phyloP scores from a whole-genome alignment of 1,284 basidiomycete species.

The Tylopilus sp. region DNA sequence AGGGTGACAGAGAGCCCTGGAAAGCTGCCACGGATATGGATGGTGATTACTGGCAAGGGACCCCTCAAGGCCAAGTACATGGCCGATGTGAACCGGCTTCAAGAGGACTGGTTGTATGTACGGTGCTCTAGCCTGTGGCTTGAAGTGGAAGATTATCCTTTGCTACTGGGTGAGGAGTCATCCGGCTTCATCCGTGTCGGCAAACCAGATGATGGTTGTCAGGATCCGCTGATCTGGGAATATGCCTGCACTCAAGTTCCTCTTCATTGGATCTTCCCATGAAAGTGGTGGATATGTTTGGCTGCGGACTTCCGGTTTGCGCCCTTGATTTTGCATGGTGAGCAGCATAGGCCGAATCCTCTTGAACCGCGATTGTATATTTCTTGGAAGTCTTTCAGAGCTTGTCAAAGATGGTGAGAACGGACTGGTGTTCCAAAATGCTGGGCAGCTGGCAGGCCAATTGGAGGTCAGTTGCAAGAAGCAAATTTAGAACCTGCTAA shows the following conservation, averaged over 20 bases:
- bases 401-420: conserved; percentile 83
- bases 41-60: conserved; percentile 93
- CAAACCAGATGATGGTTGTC: conserved; percentile 4
- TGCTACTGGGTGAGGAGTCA: conserved; percentile 60
- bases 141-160: conserved; percentile 83
- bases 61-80: conserved; percentile 76
- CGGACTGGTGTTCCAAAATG: conserved; percentile 74
- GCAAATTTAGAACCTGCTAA: not conserved
- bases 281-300: conserved; percentile 99
- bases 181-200: conserved; percentile 10
- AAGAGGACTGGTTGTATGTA: conserved; percentile 78
- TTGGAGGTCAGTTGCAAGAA: conserved; percentile 51
- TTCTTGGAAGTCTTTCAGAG: conserved; percentile 66
- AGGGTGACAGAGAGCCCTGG: conserved; percentile 22
- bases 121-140: conserved; percentile 84
- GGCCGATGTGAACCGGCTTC: conserved; percentile 51
- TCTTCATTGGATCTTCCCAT: conserved; percentile 94
- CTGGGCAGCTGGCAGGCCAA: conserved; percentile 67
- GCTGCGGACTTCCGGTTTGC: conserved; percentile 90
- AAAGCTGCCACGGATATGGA: conserved; percentile 69
- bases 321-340: conserved; percentile 86
- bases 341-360: conserved; percentile 20
- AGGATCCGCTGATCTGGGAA: conserved; percentile 91
- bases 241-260: conserved; percentile 88
- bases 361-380: conserved; percentile 1